Evolutionary conservation across 352 stramenopile genomes (phyloP).

Genomic region (Phytophthora fragariaefolia): DNA sequence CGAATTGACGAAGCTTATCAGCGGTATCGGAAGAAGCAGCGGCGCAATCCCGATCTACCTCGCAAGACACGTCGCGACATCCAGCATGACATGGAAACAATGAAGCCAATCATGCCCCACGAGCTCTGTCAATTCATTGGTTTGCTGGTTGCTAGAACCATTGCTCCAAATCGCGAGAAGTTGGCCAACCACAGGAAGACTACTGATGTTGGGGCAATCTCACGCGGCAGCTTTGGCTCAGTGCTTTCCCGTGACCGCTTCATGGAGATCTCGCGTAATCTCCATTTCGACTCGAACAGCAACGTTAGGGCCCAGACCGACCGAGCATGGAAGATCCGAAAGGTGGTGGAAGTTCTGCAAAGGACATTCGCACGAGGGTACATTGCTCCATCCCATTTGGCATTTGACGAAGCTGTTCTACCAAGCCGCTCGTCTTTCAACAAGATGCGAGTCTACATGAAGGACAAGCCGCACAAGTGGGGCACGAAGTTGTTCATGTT

Average conservation of each 20-base stretch:
- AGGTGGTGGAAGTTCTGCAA: neutral
- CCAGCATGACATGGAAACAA: neutral
- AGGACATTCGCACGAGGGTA: neutral
- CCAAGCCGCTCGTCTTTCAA: too few species aligned
- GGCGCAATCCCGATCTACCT: neutral
- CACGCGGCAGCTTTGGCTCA: neutral
- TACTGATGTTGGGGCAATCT: neutral
- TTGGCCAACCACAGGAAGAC: neutral
- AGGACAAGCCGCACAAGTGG: too few species aligned
- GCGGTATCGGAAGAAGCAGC: neutral
- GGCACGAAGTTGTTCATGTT: too few species aligned
- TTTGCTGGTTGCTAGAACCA: neutral
- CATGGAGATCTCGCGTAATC: conserved; percentile 1
- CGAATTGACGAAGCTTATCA: neutral
- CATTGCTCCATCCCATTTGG: neutral
- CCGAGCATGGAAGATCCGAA: neutral
- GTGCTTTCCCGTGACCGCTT: neutral
- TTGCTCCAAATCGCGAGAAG: neutral
- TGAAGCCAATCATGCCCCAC: neutral
- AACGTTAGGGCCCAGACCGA: neutral
- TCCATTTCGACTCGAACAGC: neutral
- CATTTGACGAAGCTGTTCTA: neutral
- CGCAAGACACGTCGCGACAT: neutral
- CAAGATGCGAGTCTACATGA: too few species aligned
- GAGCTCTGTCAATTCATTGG: neutral